Evolutionary conservation across 768 basidiomycete genomes (phyloP), one percentile per base, ranked within the genome.

Genomic region (Rhizopogon vinicolor): DNA sequence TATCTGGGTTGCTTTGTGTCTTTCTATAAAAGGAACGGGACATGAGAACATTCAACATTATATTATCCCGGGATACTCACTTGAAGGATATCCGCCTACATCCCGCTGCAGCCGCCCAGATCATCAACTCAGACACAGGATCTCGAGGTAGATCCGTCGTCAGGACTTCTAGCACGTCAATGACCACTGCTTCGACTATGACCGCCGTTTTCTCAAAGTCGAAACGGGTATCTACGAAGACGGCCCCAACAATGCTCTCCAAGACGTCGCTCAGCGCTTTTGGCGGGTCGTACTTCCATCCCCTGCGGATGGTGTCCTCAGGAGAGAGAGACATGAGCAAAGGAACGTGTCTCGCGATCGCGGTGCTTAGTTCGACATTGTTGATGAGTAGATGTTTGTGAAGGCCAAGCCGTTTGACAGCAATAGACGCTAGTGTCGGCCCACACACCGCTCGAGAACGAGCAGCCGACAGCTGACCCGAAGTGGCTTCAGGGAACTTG

Each of bases 281-380:
- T 0, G 93, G 92, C 8, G 92, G 91, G 62, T 92, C 87, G 58
- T 85, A 87, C 61, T 82, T 82, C 92, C 91, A 94, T 6, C 87
- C 84, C 37, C 80, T 76, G 12, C 78, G 66, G 44, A 92, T 79
- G 18, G 90, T 82, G 45, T 89, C 83, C 46, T 79, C 77, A 0
- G 75, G 78, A 0, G 84, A 74, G 44, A 84, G 74, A 1, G 72
- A 68, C 60, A 81, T 74, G 1, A 93, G 76, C 22, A 85, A 64
- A 1, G 85, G 84, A 3, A 83, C 80, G 43, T 85, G 85, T 19
- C 77, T 73, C 18, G 74, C 63, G 55, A 93, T 86, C 6, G 87
- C 84, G 10, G 74, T 69, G 61, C 77, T 87, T 40, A 95, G 77
- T 42, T 86, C 81, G 16, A 85, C 70, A 55, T 82, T 86, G 64